Conservation (phyloP, 176 grass and related monocot genomes). For the Carex kokanica region DNA sequence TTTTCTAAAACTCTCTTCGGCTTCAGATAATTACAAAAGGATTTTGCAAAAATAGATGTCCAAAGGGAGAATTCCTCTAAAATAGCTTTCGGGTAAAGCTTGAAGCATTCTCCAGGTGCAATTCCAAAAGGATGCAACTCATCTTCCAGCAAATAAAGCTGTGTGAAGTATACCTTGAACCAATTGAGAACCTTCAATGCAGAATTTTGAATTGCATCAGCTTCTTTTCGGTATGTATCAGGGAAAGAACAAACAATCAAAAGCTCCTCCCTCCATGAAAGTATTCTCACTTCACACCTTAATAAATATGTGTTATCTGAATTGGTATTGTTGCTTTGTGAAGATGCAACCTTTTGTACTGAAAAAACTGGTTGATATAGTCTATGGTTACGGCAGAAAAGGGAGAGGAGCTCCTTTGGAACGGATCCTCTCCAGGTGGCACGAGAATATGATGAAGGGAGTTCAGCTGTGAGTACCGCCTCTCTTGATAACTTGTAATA, state of each 20-base stretch:
- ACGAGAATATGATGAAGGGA: conserved; percentile 63
- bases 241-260: conserved; percentile 57
- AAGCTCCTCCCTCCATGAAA: conserved; percentile 48
- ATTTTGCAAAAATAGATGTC: conserved; percentile 43
- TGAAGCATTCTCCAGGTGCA: conserved; percentile 40
- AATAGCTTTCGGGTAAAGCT: conserved; percentile 39
- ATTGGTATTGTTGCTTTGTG: conserved; percentile 24
- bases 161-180: conserved; percentile 50
- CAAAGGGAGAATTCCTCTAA: conserved; percentile 47
- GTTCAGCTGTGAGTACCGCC: conserved; percentile 64
- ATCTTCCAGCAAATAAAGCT: conserved; percentile 28
- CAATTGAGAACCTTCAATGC: conserved; percentile 76
- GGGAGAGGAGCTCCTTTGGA: conserved; percentile 66
- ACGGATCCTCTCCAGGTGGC: conserved; percentile 64
- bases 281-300: conserved; percentile 63
- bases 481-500: conserved; percentile 75
- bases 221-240: conserved; percentile 66
- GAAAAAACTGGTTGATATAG: conserved; percentile 57
- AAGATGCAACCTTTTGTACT: conserved; percentile 31
- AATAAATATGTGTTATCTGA: conserved; percentile 41
- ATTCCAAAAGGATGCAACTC: conserved; percentile 46
- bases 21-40: not conserved
- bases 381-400: conserved; percentile 76
- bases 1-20: conserved; percentile 20
- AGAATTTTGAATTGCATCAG: conserved; percentile 78